phyloP scores from a whole-genome alignment of 2,329 filamentous ascomycete genomes.

The Pseudocercospora macadamiae region DNA sequence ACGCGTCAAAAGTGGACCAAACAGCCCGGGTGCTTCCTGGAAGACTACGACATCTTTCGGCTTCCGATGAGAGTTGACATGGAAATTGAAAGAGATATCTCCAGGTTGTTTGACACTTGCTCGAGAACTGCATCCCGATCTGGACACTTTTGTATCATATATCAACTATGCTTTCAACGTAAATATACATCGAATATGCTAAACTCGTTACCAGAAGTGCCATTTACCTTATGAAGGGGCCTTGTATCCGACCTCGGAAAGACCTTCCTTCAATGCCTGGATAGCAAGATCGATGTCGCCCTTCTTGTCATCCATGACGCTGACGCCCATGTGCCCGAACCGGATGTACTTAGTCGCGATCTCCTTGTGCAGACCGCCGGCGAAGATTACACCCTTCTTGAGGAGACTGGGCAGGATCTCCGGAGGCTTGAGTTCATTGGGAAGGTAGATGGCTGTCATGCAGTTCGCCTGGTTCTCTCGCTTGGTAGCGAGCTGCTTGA shows the following conservation, averaged over 20 bases:
- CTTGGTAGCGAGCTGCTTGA: constrained; percentile 83
- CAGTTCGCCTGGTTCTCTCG: constrained; percentile 91
- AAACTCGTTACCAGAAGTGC: neutral
- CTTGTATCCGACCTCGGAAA: constrained; percentile 73
- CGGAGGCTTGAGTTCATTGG: constrained; percentile 76
- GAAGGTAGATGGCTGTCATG: constrained; percentile 97
- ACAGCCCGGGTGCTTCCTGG: too few relatives aligned
- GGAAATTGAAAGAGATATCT: too few relatives aligned
- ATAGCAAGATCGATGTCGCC: constrained; percentile 85
- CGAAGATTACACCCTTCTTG: constrained; percentile 89
- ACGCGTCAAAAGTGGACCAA: too few relatives aligned
- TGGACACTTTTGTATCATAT: too few relatives aligned
- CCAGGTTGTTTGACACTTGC: too few relatives aligned
- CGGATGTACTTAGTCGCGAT: constrained; percentile 92
- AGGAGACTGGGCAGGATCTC: constrained; percentile 83
- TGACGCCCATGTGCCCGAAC: constrained; percentile 97
- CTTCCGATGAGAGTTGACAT: too few relatives aligned
- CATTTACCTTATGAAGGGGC: constrained; percentile 3
- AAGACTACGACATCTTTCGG: too few relatives aligned
- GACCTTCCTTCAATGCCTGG: constrained; percentile 71
- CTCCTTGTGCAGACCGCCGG: constrained; percentile 93
- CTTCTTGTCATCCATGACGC: constrained; percentile 77
- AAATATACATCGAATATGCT: neutral
- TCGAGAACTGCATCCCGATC: too few relatives aligned
- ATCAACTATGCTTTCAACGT: too few relatives aligned